These are phyloP conservation scores for Liquidambar formosana DNA, from an alignment of 164 flowering plant genomes.

Conservation along the genomic window DNA sequence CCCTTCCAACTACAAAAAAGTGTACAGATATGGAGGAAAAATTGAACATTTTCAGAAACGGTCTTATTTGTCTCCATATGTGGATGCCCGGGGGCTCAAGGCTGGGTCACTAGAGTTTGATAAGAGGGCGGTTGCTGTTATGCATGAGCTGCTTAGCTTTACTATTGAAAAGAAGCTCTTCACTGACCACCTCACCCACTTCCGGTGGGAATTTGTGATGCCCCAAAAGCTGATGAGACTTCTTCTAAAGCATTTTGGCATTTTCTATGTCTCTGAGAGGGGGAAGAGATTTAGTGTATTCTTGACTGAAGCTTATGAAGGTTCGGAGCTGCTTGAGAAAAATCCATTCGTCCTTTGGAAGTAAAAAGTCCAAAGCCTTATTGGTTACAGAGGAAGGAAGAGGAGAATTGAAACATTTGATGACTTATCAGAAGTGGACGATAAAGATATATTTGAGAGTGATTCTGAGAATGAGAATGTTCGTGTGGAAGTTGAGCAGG, in stretches of 20 bases:
- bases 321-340: slow-evolving; percentile 78
- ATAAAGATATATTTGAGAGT: slow-evolving; percentile 32
- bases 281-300: slow-evolving; percentile 87
- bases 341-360: slow-evolving; percentile 81
- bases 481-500: slow-evolving; percentile 20
- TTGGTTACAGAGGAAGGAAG: slow-evolving; percentile 71
- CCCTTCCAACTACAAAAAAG: slow-evolving; percentile 67
- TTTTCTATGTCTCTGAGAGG: slow-evolving; percentile 93
- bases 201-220: slow-evolving; percentile 74
- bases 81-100: slow-evolving; percentile 66
- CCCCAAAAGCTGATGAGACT: slow-evolving; percentile 94
- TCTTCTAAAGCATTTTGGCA: slow-evolving; percentile 83
- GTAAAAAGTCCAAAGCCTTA: slow-evolving; percentile 64
- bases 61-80: slow-evolving; percentile 86
- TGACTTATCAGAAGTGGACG: slow-evolving; percentile 62
- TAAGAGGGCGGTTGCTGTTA: slow-evolving; percentile 87
- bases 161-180: slow-evolving; percentile 81
- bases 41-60: slow-evolving; percentile 79
- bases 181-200: slow-evolving; percentile 88
- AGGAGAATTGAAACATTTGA: slow-evolving; percentile 44
- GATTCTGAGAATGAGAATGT: slow-evolving; percentile 35
- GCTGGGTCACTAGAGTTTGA: slow-evolving; percentile 85
- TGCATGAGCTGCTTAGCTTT: slow-evolving; percentile 93
- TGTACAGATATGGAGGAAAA: slow-evolving; percentile 56
- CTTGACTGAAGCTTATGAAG: slow-evolving; percentile 83